Base-by-base conservation (phyloP, 768 basidiomycete species). In the Xerocomus brunneocitrinus region DNA sequence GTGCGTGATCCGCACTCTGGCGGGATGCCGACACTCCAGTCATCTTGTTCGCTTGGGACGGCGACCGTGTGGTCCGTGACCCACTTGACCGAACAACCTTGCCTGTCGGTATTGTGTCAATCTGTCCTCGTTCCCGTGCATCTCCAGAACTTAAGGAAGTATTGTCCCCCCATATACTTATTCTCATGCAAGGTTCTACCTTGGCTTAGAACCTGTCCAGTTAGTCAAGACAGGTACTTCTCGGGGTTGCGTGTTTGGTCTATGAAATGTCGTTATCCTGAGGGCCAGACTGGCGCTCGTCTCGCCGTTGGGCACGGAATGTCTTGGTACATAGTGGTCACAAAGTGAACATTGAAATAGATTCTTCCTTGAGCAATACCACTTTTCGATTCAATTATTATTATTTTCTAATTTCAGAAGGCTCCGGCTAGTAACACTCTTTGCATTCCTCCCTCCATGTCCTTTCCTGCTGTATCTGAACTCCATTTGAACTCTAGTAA, bases 311-410 rank as follows among this genome's bases (percentile, higher is more conserved):
- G 34, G 13, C 22, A 13, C 32, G 19, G 39, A 30, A 22, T 24
- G 31, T 25, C 28, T 28, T 28, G 28, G 28, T 32, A 32, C 42
- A 31, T 19, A 14, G 16, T 27, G 28, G 28, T 28, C 13, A n/a
- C 41, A 36, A 36, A 36, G 35, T 36, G 16, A 36, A 36, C 19
- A 19, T 19, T 19, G 19, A 19, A 19, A 19, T 19, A 38, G 40
- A 47, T 35, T 35, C 57, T 48, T 56, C 36, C 50, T 28, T 25
- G 46, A 40, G 48, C 39, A 53, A 55, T 39, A 45, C 53, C 34
- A 50, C 55, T 57, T 67, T 68, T 62, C 57, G 58, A 68, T 54
- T 53, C 53, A 67, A 53, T 62, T 58, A 68, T 64, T 68, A 60
- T 66, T 67, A 58, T 57, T 62, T 62, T 59, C 41, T 51, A 61